These are phyloP conservation scores for Priceomyces fermenticarens DNA, from an alignment of 805 yeast species.

Conservation along the genomic window DNA sequence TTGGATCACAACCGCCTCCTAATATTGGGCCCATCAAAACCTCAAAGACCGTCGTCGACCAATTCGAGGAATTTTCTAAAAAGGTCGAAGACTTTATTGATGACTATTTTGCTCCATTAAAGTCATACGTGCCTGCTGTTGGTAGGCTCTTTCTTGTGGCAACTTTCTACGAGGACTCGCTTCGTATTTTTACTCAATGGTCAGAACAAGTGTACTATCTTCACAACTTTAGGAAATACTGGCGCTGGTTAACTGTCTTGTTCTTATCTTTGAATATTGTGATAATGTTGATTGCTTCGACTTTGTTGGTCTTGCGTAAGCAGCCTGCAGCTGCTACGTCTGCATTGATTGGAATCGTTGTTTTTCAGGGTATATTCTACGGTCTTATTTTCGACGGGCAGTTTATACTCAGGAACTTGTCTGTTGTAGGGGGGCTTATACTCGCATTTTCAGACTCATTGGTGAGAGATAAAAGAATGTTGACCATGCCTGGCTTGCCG, in stretches of 20 bases:
- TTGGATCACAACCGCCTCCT: conserved; percentile 16
- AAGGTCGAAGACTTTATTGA: conserved; percentile 54
- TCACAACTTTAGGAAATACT: conserved; percentile 73
- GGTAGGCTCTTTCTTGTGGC: conserved; percentile 91
- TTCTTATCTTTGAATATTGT: conserved; percentile 63
- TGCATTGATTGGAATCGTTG: conserved; percentile 65
- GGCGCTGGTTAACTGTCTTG: conserved; percentile 72
- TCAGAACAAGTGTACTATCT: conserved; percentile 83
- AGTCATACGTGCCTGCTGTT: conserved; percentile 79
- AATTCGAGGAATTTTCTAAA: conserved; percentile 51
- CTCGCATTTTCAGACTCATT: conserved; percentile 84
- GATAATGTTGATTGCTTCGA: conserved; percentile 71
- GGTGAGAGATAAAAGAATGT: conserved; percentile 68
- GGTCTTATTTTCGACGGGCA: conserved; percentile 80
- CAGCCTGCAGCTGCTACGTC: conserved; percentile 68
- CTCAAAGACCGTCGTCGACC: conserved; percentile 25
- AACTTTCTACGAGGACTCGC: conserved; percentile 86
- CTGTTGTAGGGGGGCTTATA: conserved; percentile 88
- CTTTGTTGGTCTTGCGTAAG: conserved; percentile 66
- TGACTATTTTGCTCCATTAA: conserved; percentile 48
- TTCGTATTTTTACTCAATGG: conserved; percentile 87
- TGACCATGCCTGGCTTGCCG: conserved; percentile 72
- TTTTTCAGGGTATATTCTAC: conserved; percentile 82
- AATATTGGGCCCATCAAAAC: conserved; percentile 30
- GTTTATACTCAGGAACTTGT: conserved; percentile 81